Evolutionary conservation across 2,329 filamentous ascomycete species (phyloP).

Genomic region (Botrytis fabae): DNA sequence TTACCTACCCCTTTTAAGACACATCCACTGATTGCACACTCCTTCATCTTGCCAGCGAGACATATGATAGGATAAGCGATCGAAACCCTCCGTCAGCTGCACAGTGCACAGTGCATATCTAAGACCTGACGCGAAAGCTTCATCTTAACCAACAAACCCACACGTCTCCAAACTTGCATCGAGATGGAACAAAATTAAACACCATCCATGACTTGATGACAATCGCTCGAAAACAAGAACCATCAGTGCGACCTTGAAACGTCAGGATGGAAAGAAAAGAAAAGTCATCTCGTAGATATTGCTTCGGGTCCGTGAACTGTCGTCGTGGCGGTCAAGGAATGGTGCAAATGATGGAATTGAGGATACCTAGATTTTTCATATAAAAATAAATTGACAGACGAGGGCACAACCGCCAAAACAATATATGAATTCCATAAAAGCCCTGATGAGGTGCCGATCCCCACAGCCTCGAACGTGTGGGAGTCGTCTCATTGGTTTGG

Average conservation of each 20-base stretch:
- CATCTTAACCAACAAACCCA: background rate
- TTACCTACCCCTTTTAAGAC: background rate
- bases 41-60: background rate
- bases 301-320: background rate
- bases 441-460: background rate
- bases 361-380: background rate
- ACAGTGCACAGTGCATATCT: background rate
- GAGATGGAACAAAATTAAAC: background rate
- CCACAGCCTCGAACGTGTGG: background rate
- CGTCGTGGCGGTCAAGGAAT: background rate
- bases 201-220: background rate
- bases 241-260: background rate
- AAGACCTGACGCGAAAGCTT: conserved; percentile 9
- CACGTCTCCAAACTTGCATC: background rate
- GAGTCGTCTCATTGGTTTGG: background rate
- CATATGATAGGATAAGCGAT: background rate
- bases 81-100: background rate
- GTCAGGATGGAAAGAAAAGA: background rate
- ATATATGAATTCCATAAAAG: background rate
- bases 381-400: background rate
- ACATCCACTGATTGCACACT: background rate
- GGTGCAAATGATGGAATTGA: background rate
- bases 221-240: background rate
- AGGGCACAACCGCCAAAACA: background rate
- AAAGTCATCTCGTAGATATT: background rate